Percentiles rank a stretch among this genome's conserved stretches.
Conservation (phyloP, 805 yeast genomes). For the Schizosaccharomyces japonicus region DNA sequence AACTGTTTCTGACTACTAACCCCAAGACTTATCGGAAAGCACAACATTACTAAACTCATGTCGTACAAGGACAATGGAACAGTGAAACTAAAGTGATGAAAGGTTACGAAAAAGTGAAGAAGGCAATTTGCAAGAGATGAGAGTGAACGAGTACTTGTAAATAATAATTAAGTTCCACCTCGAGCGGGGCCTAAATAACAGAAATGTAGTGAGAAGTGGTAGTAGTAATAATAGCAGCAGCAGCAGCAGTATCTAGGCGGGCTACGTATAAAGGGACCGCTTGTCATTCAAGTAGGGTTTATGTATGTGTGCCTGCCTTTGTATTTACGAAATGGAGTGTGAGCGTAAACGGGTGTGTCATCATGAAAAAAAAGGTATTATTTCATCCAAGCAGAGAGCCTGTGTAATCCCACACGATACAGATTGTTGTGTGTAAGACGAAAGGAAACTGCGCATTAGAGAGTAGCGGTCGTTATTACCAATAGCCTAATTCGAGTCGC, state of each 20-base stretch:
- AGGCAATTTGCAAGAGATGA: no score
- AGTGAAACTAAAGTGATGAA: no score
- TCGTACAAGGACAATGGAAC: no score
- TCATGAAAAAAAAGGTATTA: background rate
- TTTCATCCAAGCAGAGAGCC: background rate
- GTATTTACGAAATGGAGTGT: constrained; percentile 35
- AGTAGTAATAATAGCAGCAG: background rate
- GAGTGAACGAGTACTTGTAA: no score
- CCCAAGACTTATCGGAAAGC: no score
- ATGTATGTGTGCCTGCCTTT: constrained; percentile 40
- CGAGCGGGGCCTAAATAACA: background rate
- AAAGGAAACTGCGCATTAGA: background rate
- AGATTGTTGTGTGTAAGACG: background rate
- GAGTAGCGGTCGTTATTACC: background rate
- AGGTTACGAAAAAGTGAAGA: no score
- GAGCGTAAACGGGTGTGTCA: background rate
- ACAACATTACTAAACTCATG: no score
- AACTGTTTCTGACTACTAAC: no score
- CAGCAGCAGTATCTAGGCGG: background rate
- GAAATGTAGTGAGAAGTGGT: background rate
- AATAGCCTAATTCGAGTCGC: background rate
- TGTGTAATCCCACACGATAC: background rate
- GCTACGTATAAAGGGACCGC: background rate
- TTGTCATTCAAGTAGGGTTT: constrained; percentile 27
- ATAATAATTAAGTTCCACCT: no score